Conservation (phyloP, 257 asterid species). For the Solanum bulbocastanum region DNA sequence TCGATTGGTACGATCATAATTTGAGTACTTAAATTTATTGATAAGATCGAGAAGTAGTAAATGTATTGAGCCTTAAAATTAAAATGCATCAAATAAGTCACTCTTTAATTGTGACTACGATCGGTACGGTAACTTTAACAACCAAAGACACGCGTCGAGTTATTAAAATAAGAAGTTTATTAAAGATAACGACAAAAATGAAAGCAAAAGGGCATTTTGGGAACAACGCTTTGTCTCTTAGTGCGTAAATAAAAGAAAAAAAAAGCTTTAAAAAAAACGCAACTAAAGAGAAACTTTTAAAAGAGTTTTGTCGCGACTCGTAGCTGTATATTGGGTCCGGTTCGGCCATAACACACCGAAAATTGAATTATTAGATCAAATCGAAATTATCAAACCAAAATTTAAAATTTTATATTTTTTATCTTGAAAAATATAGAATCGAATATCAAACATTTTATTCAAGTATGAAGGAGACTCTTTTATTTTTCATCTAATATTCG, state of each 20-base stretch:
- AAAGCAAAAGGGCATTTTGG: slow-evolving; percentile 16
- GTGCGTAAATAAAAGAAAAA: neutral
- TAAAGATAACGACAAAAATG: neutral
- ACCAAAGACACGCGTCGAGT: neutral
- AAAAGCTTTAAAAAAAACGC: neutral
- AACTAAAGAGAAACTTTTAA: neutral
- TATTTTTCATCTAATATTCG: no score
- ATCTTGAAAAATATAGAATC: neutral
- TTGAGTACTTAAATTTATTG: neutral
- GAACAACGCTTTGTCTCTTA: slow-evolving; percentile 9
- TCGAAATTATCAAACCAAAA: neutral
- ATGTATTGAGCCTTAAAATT: neutral
- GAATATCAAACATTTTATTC: neutral
- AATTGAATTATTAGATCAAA: neutral
- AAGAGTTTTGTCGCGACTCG: neutral
- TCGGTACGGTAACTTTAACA: neutral
- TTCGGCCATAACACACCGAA: neutral
- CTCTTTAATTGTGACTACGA: neutral
- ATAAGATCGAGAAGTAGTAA: neutral
- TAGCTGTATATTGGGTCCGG: neutral
- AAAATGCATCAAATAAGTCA: neutral
- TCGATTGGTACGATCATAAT: neutral
- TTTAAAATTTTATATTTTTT: neutral
- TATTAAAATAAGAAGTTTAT: neutral
- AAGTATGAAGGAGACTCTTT: no score